phyloP scores from a whole-genome alignment of 1,284 basidiomycete species.

The Ceratobasidium sp. region DNA sequence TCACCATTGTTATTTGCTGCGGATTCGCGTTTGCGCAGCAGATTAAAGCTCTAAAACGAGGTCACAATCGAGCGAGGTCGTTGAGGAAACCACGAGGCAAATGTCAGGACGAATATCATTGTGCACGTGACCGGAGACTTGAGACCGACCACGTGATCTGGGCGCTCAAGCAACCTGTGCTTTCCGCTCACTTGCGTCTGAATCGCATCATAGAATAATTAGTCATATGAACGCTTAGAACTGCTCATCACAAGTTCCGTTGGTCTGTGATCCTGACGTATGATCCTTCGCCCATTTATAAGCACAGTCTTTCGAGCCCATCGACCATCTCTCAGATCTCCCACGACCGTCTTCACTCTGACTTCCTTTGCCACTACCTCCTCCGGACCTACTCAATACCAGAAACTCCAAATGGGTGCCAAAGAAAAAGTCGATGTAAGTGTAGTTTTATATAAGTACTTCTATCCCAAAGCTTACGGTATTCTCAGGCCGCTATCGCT shows the following conservation, averaged over 20 bases:
- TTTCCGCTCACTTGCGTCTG: not conserved
- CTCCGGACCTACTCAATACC: slow-evolving; percentile 37
- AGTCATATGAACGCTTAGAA: not conserved
- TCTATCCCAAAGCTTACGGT: not conserved
- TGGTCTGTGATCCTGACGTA: slow-evolving; percentile 10
- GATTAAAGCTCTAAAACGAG: slow-evolving; percentile 9
- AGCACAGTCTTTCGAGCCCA: slow-evolving; percentile 20
- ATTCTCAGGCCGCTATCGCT: slow-evolving; percentile 65
- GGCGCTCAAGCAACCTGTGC: not conserved
- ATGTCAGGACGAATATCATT: no score
- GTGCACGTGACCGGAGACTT: no score
- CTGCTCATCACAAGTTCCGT: slow-evolving; percentile 13
- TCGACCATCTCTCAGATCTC: not conserved
- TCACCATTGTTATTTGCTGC: slow-evolving; percentile 42
- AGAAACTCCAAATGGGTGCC: slow-evolving; percentile 51
- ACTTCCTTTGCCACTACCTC: slow-evolving; percentile 32
- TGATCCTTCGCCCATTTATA: slow-evolving; percentile 35
- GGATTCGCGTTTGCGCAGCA: slow-evolving; percentile 27
- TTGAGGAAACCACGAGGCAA: slow-evolving; percentile 22
- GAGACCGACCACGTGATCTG: not conserved
- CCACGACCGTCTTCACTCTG: slow-evolving; percentile 8
- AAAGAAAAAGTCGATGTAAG: slow-evolving; percentile 63
- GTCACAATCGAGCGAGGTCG: not conserved
- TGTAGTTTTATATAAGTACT: not conserved
- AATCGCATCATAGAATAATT: slow-evolving; percentile 29